These are phyloP conservation scores for Acacia melanoxylon DNA, from an alignment of 306 rosid species.

Conservation along the genomic window DNA sequence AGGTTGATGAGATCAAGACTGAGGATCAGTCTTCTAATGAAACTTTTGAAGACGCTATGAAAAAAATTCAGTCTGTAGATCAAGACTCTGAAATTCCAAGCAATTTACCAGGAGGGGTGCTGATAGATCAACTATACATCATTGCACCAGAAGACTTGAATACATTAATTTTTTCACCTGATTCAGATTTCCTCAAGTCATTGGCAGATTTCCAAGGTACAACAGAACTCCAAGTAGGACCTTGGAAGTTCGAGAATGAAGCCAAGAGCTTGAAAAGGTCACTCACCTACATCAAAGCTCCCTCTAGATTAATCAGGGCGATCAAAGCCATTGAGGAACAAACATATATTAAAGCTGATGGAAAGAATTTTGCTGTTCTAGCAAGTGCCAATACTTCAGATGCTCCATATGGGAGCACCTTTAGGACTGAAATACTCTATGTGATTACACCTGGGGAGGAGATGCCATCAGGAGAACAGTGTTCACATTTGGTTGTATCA, in stretches of 20 bases:
- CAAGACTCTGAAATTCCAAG: conserved; percentile 68
- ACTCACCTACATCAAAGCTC: conserved; percentile 70
- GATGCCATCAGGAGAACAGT: conserved; percentile 77
- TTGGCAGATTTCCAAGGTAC: conserved; percentile 72
- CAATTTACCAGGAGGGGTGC: conserved; percentile 79
- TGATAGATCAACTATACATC: conserved; percentile 70
- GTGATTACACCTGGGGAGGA: conserved; percentile 85
- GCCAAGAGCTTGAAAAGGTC: conserved; percentile 65
- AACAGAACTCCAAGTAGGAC: conserved; percentile 71
- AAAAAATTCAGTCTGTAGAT: conserved; percentile 60
- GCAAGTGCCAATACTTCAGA: conserved; percentile 79
- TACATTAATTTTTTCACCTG: conserved; percentile 62
- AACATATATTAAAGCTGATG: conserved; percentile 85
- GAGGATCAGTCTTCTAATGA: conserved; percentile 61
- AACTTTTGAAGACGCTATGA: conserved; percentile 75
- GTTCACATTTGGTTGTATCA: conserved; percentile 75
- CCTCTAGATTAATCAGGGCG: conserved; percentile 78
- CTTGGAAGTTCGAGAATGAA: conserved; percentile 78
- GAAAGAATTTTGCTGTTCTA: conserved; percentile 72
- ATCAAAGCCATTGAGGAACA: conserved; percentile 85
- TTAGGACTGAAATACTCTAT: conserved; percentile 73
- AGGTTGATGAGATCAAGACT: conserved; percentile 44
- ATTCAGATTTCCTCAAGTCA: conserved; percentile 65
- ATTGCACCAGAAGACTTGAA: conserved; percentile 72
- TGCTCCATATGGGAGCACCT: conserved; percentile 79